Base-by-base conservation (phyloP, 169 alveolate species). In the Cryptosporidium xiaoi region DNA sequence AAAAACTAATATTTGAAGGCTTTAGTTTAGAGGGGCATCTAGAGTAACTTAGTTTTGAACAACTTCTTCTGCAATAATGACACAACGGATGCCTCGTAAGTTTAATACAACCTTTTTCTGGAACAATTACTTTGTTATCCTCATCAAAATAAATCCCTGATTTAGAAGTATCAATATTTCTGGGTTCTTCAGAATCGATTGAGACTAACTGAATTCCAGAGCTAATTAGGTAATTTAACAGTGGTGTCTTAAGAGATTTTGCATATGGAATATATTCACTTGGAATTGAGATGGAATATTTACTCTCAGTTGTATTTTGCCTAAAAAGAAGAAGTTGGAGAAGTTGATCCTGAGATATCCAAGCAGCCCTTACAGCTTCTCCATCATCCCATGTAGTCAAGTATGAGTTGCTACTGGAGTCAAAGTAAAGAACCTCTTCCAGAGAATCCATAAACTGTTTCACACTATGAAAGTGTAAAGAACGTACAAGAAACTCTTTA, bases 371-470 rank as follows among this genome's bases (percentile, higher is more conserved):
- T 0, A 77, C 87, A 15, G 87, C 69, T 51, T 77, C 87, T 0
- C 87, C 87, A 24, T 77, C 87, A 46, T 77, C 87, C 87, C 87
- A 77, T 20, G 87, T 77, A 16, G 87, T 77, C 34, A 77, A 77
- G 36, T 77, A 77, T 24, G 7, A 24, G 15, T 66, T 66, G 44
- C 64, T 34, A 3, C 56, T 48, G 46, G 65, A 58, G 51, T 77
- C 87, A 77, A 60, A 77, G 20, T 77, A 77, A 18, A 77, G 48
- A 60, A 77, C 71, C 64, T 77, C 87, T 48, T 77, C 87, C 24
- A 77, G 51, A 8, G 87, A 77, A 46, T 77, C 87, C 5, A 77
- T 60, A 77, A 77, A 77, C 53, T 77, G 87, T 60, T 60, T 77
- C 71, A 77, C 40, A 36, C 87, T 77, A 27, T 77, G 87, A 33